Base-by-base conservation (phyloP, 768 basidiomycete genomes). In the Podaxis sp. region DNA sequence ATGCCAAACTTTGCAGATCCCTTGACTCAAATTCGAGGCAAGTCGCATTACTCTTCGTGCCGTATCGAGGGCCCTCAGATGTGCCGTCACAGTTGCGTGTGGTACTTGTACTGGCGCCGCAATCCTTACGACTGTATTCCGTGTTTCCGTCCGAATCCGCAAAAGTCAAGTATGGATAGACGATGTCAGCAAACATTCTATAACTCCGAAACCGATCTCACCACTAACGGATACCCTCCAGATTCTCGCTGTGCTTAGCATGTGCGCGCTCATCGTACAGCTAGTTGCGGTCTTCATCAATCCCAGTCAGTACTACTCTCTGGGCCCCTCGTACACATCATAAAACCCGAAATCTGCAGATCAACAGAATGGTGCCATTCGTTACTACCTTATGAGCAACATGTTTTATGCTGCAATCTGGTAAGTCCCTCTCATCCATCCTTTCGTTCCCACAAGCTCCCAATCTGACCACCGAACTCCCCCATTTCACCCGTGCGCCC, bases 371-470 rank as follows among this genome's bases (percentile, higher is more conserved):
- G 65, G 68, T 40, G 65, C 73, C 24, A 65, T 66, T 19, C 73
- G 70, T n/a, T 77, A 75, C 57, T 79, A 79, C 58, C 56, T 77
- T n/a, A 72, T 77, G 68, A 72, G 72, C 29, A 67, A 63, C 4
- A 61, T 73, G 9, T 80, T 79, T 63, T 79, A 77, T 55, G 67
- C 68, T 11, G 70, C 75, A 17, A 72, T 79, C 50, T 80, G 78
- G 79, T 79, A 47, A 15, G 68, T 24, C 49, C 8, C 51, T 2
- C 13, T 40, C 54, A 25, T 50, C 27, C 40, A 36, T 8, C 24
- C 22, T 9, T 27, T 33, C 17, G 17, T 17, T 2, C 4, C 11
- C 38, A 33, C 38, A 27, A n/a, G 11, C 43, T 41, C 24, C 22
- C 12, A 9, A 15, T 43, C 54, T 40, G 22, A 55, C 5, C 19